Conservation (phyloP, 1,139 yeast species). For the Candida glucosophila region DNA sequence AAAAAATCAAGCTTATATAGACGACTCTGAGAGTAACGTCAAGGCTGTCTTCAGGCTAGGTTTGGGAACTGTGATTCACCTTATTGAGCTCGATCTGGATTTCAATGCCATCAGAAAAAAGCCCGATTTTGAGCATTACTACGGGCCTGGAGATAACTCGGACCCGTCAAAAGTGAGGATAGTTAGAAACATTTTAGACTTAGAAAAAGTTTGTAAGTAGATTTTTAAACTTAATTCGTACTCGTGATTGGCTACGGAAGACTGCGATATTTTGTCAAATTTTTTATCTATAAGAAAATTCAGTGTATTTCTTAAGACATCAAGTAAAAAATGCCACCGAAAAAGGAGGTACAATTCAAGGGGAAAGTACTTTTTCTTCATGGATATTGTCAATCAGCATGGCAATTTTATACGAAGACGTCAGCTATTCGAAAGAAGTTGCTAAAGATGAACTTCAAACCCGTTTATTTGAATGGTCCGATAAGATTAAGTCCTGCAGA, state of each 20-base stretch:
- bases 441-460: constrained; percentile 39
- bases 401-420: constrained; percentile 38
- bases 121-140: constrained; percentile 25
- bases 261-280: too few relatives aligned
- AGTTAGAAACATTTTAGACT: constrained; percentile 24
- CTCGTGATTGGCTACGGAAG: neutral
- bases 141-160: constrained; percentile 22
- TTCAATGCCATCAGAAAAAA: constrained; percentile 18
- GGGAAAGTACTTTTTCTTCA: constrained; percentile 34
- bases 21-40: constrained; percentile 68
- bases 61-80: constrained; percentile 49
- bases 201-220: constrained; percentile 9
- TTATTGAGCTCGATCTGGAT: constrained; percentile 44
- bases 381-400: constrained; percentile 37
- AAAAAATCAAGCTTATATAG: constrained; percentile 52
- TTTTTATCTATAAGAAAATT: too few relatives aligned
- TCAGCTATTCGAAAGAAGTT: constrained; percentile 36
- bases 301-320: too few relatives aligned
- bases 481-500: constrained; percentile 54
- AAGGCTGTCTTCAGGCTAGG: constrained; percentile 46
- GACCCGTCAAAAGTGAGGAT: constrained; percentile 22
- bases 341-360: constrained; percentile 6
- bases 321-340: too few relatives aligned
- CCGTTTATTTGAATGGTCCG: constrained; percentile 77
- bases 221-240: neutral